phyloP scores from a whole-genome alignment of 2,329 filamentous ascomycete species.

The Pseudocercospora fijiensis region DNA sequence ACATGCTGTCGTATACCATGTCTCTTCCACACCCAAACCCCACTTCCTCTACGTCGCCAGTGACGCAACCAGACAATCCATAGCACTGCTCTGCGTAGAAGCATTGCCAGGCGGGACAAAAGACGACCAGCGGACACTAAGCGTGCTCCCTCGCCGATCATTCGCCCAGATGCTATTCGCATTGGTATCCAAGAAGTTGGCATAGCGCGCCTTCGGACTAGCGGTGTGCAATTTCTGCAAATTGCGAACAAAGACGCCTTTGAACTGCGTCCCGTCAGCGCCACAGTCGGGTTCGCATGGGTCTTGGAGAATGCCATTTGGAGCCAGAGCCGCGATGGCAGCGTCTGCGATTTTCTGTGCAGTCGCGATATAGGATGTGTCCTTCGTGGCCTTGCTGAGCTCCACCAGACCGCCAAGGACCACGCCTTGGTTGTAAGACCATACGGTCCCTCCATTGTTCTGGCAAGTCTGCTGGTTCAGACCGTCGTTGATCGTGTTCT shows the following conservation, averaged over 20 bases:
- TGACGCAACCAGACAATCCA: conserved; percentile 37
- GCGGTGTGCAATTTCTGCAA: conserved; percentile 58
- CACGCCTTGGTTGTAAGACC: conserved; percentile 61
- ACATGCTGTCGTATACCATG: neutral
- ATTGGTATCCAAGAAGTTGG: conserved; percentile 57
- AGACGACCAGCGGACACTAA: conserved; percentile 66
- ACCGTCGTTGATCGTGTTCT: conserved; percentile 56
- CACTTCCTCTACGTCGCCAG: conserved; percentile 22
- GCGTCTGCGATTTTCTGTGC: conserved; percentile 45
- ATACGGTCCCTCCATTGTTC: conserved; percentile 48
- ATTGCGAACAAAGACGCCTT: conserved; percentile 68
- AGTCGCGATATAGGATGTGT: conserved; percentile 37
- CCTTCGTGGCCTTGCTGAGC: conserved; percentile 43
- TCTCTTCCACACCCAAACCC: neutral
- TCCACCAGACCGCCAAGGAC: conserved; percentile 60
- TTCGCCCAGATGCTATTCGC: conserved; percentile 66
- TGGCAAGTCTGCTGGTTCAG: conserved; percentile 50
- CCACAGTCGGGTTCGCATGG: conserved; percentile 41
- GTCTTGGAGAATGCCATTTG: conserved; percentile 45
- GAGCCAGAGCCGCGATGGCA: conserved; percentile 40
- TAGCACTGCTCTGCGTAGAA: conserved; percentile 35
- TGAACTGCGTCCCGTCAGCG: conserved; percentile 60
- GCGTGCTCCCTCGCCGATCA: conserved; percentile 53
- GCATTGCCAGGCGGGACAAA: conserved; percentile 40
- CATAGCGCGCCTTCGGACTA: conserved; percentile 53